Evolutionary conservation across 257 asterid species (phyloP), one percentile per base, ranked within the genome.

Genomic region (Mentha longifolia): DNA sequence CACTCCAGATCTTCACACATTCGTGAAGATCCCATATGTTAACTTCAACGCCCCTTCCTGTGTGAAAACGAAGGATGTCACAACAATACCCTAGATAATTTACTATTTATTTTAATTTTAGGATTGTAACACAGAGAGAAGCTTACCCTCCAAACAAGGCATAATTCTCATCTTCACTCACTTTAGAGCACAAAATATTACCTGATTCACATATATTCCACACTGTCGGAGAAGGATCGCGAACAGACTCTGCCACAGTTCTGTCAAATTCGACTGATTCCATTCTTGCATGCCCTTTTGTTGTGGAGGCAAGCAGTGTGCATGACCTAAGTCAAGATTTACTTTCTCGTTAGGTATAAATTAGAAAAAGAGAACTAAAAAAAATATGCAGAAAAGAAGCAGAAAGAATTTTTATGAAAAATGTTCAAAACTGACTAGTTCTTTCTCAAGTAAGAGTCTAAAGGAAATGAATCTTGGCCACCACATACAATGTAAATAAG

Each of bases 111-210:
- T 65, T 62, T 35, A 45, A 62, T 65, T 46, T 59, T 30, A 73
- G 33, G 47, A 31, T 55, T 47, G 35, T 35, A 61, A 62, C 7
- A 49, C 52, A 22, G 7, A 66, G 43, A 67, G 43, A 70, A 61
- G 79, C 96, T 88, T 59, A 94, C 98, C 99, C 99, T 78, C 96
- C 99, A 85, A 81, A 89, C 78, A 89, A 74, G 58, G 96, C 97
- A 82, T 83, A 82, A 56, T 76, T 81, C 73, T 94, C 98, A 65
- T 60, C 80, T 67, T 42, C 88, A 61, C 87, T 91, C 58, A 94
- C 92, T 78, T 86, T 83, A 3, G 93, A 81, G 58, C 84, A 86
- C 74, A 89, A 74, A 71, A 89, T 79, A 60, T 80, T 78, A 74
- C 99, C 99, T 33, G 92, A 88, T 52, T 80, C 86, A 79, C 97